Base-by-base conservation (phyloP, 352 stramenopile species). In the Phytophthora pinifolia region DNA sequence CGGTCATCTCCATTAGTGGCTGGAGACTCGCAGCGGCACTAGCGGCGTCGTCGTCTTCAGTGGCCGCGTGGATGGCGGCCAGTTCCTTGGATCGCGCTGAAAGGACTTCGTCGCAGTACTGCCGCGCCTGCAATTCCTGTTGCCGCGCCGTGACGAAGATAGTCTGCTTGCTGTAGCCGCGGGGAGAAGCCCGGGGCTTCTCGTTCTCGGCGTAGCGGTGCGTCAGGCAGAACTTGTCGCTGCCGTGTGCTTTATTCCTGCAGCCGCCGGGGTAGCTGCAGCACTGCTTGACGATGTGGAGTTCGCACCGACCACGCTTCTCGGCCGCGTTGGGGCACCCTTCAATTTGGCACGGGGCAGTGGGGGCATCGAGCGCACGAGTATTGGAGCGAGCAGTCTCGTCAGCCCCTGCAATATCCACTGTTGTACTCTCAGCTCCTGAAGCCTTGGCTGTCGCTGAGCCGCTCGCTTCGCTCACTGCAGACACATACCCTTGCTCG, bases 221-320 rank as follows among this genome's bases (percentile, higher is more conserved):
- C n/a, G 30, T 27, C 35, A 61, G 34, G n/a, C 53, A 59, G 12
- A 50, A 43, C 20, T 30, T n/a, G 20, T 15, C 41, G n/a, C 41
- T 41, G 6, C 9, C 1, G 44, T 44, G 43, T 9, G 20, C 53
- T 9, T 35, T 18, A 17, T 47, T 54, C 13, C 17, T 34, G 32
- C 53, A 54, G 10, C 34, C 52, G 4, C 10, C n/a, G 22, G 29
- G 15, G 33, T 36, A 34, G 33, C 39, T 41, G 29, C 43, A 60
- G 25, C 42, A 35, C 14, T 15, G 17, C 9, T 41, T 54, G 25
- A 54, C 27, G 18, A 25, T 34, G 43, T 60, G 52, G 27, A 54
- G 35, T 9, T 34, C 43, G 29, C 52, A 60, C 6, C 14, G 13
- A 9, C 34, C 43, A 2, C 27, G 42, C n/a, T 34, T 42, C 14